Percentiles rank a stretch among this genome's conserved stretches.
phyloP scores from a whole-genome alignment of 192 early-diverging fungal species.

The Podila horticola region DNA sequence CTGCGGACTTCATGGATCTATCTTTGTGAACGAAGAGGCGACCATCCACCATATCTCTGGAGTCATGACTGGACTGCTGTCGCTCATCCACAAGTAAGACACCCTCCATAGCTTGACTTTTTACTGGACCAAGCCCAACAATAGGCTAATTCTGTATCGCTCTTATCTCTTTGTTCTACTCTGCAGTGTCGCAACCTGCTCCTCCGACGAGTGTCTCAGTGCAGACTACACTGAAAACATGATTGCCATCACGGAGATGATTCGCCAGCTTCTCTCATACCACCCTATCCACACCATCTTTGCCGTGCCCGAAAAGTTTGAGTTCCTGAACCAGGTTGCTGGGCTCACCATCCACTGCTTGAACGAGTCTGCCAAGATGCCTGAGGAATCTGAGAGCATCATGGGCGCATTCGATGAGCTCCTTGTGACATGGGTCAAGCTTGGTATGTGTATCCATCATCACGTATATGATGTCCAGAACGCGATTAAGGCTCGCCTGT shows the following conservation, averaged over 20 bases:
- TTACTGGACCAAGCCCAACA: not conserved
- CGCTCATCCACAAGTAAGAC: constrained; percentile 65
- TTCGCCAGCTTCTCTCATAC: constrained; percentile 64
- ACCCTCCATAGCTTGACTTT: not conserved
- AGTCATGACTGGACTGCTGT: constrained; percentile 63
- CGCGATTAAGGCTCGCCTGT: no score
- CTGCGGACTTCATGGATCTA: constrained; percentile 65
- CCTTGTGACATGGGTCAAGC: constrained; percentile 67
- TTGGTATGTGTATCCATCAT: constrained; percentile 53
- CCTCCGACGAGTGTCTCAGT: constrained; percentile 46
- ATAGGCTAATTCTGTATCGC: not conserved
- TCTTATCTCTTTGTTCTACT: not conserved
- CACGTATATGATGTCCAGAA: not conserved
- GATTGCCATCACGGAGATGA: constrained; percentile 59
- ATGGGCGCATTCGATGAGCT: constrained; percentile 71
- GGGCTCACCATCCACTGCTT: constrained; percentile 66
- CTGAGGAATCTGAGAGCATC: constrained; percentile 60
- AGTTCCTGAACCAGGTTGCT: constrained; percentile 67
- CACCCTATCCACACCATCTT: constrained; percentile 59
- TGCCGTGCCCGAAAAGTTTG: constrained; percentile 61
- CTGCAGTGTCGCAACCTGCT: constrained; percentile 38
- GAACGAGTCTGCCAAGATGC: constrained; percentile 56
- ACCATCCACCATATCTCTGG: constrained; percentile 63
- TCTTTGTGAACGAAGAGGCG: constrained; percentile 59
- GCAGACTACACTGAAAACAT: constrained; percentile 49